Evolutionary conservation across 208 protist species (phyloP), one percentile per base, ranked within the genome.

Genomic region (Trypanosoma cruzi): DNA sequence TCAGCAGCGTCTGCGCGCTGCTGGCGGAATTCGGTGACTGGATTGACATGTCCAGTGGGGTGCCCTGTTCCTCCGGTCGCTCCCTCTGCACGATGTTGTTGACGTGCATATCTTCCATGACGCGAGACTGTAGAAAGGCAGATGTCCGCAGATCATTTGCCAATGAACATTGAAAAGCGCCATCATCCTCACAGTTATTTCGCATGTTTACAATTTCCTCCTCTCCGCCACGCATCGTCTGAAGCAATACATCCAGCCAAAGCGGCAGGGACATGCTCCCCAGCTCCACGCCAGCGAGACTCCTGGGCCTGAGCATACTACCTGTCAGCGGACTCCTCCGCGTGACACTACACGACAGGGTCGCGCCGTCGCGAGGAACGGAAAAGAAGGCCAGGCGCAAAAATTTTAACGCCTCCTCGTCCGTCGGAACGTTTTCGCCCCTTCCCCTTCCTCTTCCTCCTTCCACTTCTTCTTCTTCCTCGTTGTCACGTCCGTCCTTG

Each of bases 191-290:
- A 58, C 29, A n/a, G 2, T 44, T 46, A 1, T 37, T 7, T n/a
- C 34, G 1, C n/a, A 68, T 11, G 22, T 32, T 67, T 20, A 75
- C 29, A 36, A 58, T 8, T 13, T 61, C 53, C 52, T 55, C 18
- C 28, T 75, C 69, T 7, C 61, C 61, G 32, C 2, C 4, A 5
- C 32, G 52, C 69, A 75, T 75, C 11, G 31, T 56, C 28, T 75
- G 69, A 50, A 75, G 53, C 11, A 34, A 22, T 6, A 57, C 8
- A 44, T 75, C 69, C 24, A 75, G 34, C 69, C 69, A 75, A 1
- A 66, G 34, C 14, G 71, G 71, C 4, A 70, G 28, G 13, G 53
- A 8, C 34, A 46, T 53, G 34, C 49, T 55, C 16, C 71, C 71
- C 29, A 76, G 32, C 26, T 55, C 3, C 24, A 44, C 55, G 5